Base-by-base conservation (phyloP, 257 asterid species). In the Haberlea rhodopensis region DNA sequence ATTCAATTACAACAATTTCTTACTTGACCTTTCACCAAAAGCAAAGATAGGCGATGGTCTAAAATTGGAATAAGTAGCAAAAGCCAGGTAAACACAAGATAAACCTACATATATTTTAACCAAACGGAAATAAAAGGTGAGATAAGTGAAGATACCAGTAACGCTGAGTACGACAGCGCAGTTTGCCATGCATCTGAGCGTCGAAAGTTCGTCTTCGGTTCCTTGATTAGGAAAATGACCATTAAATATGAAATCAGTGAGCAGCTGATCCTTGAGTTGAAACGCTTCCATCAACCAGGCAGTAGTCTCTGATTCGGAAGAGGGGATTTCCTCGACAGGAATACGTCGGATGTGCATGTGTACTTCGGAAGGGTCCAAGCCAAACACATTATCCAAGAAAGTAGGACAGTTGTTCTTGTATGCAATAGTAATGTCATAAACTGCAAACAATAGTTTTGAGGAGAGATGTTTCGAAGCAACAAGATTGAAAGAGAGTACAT, bases 351-450 rank as follows among this genome's bases (percentile, higher is more conserved):
- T 65, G 48, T 89, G 90, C 77, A 91, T 87, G 81, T 91, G 96
- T 34, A 91, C 96, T 78, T 91, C 96, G 9, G 96, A 80, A 1
- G 98, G 98, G 65, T 87, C 94, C n/a, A 87, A 80, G 1, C 98
- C 98, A 61, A 80, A 91, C 15, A 84, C 96, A 52, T 89, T 91
- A 84, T 91, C 96, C 88, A 89, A 34, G 86, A 91, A 89, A 40
- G 98, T 74, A 21, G 98, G 98, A 69, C 92, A 89, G 1, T 71
- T 78, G 27, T 84, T 73, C 76, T 91, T 91, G 87, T 91, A 91
- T 31, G 88, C 95, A 31, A 91, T 89, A 13, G 98, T 87, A 51
- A 91, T 76, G 71, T 89, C 95, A 67, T 89, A 91, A 79, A 91
- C 98, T 91, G 96, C 78, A 70, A 53, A 31, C 19, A 37, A 34